phyloP scores from a whole-genome alignment of 352 stramenopile species.

The Poterioochromonas sp. region DNA sequence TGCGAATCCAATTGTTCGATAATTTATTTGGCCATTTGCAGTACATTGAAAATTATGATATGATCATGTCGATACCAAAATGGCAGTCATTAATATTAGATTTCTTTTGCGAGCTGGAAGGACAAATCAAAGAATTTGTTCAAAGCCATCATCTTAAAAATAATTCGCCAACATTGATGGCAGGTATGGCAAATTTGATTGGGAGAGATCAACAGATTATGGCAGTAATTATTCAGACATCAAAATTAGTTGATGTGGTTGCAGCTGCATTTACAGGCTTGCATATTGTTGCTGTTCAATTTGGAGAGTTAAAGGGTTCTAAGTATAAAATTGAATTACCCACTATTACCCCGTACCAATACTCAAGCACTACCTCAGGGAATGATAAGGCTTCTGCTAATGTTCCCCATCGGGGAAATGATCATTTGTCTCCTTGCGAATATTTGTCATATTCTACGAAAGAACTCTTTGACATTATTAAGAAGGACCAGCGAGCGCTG shows the following conservation, averaged over 20 bases:
- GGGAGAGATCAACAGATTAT: not conserved
- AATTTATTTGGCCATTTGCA: conserved; percentile 34
- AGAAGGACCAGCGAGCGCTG: not conserved
- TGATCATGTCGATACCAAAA: conserved; percentile 36
- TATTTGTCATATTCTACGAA: conserved; percentile 12
- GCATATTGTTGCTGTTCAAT: not conserved
- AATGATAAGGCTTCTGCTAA: no score
- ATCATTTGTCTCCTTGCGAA: not conserved
- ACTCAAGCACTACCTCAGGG: no score
- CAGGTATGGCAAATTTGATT: not conserved
- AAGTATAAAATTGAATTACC: no score
- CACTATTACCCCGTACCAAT: no score
- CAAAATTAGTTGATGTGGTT: not conserved
- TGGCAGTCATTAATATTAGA: conserved; percentile 42
- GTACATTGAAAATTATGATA: conserved; percentile 27
- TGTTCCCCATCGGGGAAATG: not conserved
- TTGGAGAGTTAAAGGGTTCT: not conserved
- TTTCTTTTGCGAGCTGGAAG: conserved; percentile 33
- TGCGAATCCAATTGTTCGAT: conserved; percentile 27
- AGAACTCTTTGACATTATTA: conserved; percentile 26
- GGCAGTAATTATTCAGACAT: not conserved
- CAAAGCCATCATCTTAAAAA: not conserved
- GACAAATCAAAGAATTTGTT: not conserved
- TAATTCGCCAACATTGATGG: not conserved
- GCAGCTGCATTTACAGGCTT: not conserved